phyloP scores from a whole-genome alignment of 2,329 filamentous ascomycete genomes.

The Didymella pomorum region DNA sequence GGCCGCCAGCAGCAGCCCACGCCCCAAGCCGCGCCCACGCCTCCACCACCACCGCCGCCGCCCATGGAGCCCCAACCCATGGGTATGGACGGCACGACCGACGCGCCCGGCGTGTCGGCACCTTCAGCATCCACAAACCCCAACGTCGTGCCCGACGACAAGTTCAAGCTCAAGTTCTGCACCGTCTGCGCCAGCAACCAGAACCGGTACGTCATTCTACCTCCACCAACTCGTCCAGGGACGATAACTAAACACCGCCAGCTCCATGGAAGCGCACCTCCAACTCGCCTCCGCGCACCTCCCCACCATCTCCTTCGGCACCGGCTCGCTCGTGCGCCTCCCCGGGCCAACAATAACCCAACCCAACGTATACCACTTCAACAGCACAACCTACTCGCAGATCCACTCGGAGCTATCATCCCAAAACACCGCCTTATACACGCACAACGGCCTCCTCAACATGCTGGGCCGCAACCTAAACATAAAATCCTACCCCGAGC shows the following conservation, averaged over 20 bases:
- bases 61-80: conserved; percentile 49
- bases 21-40: conserved; percentile 53
- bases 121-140: conserved; percentile 23
- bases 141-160: conserved; percentile 53
- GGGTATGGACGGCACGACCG: conserved; percentile 43
- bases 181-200: conserved; percentile 99
- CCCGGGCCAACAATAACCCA: conserved; percentile 90
- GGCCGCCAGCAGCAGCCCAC: conserved; percentile 50
- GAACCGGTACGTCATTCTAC: conserved; percentile 72
- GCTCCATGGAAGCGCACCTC: conserved; percentile 99
- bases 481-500: conserved; percentile 94
- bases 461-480: conserved; percentile 93
- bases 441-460: conserved; percentile 89
- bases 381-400: conserved; percentile 91
- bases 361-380: conserved; percentile 98
- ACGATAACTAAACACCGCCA: conserved; percentile 48
- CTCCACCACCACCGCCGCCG: conserved; percentile 59
- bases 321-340: conserved; percentile 90
- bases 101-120: conserved; percentile 29
- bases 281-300: conserved; percentile 83
- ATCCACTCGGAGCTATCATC: conserved; percentile 91
- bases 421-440: conserved; percentile 88
- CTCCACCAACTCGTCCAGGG: not conserved
- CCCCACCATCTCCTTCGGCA: conserved; percentile 98
- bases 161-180: conserved; percentile 94